Evolutionary conservation across 106 monocot genomes (phyloP).

Genomic region (Apostasia ramifera): DNA sequence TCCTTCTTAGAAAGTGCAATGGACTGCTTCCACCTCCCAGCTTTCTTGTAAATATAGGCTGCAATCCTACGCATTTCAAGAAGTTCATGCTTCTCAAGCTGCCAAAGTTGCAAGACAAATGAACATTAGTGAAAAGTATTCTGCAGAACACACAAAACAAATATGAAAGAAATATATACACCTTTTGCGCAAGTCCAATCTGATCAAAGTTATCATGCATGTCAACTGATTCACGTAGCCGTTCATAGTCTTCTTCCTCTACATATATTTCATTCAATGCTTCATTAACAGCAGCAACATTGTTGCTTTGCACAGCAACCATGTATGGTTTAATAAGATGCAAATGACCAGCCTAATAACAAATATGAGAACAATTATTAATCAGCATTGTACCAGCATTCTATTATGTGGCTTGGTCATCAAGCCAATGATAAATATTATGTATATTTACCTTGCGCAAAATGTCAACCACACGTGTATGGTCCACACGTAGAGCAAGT

Average conservation of each 20-base stretch:
- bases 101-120: not conserved
- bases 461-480: conserved; percentile 93
- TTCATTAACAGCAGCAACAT: conserved; percentile 96
- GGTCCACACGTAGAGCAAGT: conserved; percentile 91
- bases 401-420: too few relatives aligned
- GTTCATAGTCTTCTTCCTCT: conserved; percentile 96
- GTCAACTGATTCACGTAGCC: conserved; percentile 89
- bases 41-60: conserved; percentile 99
- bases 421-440: not conserved
- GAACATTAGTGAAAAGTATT: too few relatives aligned
- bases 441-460: conserved; percentile 62
- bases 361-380: too few relatives aligned
- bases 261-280: conserved; percentile 98
- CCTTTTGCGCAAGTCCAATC: conserved; percentile 98
- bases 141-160: too few relatives aligned
- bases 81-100: conserved; percentile 97
- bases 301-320: conserved; percentile 98
- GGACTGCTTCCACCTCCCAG: conserved; percentile 99
- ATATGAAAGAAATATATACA: conserved; percentile 4
- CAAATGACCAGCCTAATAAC: conserved; percentile 73
- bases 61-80: conserved; percentile 97
- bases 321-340: conserved; percentile 96
- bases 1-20: conserved; percentile 98
- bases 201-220: conserved; percentile 99
- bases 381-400: too few relatives aligned